Evolutionary conservation across 306 rosid genomes (phyloP).

Genomic region (Lablab purpureus): DNA sequence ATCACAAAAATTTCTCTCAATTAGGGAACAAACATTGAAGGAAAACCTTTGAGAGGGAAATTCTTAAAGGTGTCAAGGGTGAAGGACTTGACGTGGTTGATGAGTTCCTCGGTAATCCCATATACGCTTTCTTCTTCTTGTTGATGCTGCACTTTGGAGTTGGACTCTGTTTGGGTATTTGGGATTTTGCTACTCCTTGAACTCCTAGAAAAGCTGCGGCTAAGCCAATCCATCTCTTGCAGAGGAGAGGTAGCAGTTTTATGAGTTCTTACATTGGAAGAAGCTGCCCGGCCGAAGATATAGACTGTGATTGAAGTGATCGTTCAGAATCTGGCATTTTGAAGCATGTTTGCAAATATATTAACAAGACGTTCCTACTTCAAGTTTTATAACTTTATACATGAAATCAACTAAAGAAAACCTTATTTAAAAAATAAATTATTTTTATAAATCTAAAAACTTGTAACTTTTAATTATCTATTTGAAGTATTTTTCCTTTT

Average conservation of each 20-base stretch:
- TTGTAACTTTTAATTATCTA: too few species aligned
- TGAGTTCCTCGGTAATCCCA: slow-evolving; percentile 72
- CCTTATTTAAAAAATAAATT: too few species aligned
- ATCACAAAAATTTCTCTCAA: neutral
- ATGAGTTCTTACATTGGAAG: neutral
- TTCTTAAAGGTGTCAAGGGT: slow-evolving; percentile 78
- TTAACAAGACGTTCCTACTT: too few species aligned
- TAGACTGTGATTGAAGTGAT: too few species aligned
- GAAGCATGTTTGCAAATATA: too few species aligned
- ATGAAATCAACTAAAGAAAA: too few species aligned
- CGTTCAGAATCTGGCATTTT: too few species aligned
- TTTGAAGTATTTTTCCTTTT: too few species aligned
- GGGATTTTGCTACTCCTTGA: slow-evolving; percentile 41
- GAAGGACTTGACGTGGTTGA: slow-evolving; percentile 69
- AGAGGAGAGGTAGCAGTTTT: neutral
- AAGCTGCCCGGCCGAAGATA: neutral
- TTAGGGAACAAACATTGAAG: neutral
- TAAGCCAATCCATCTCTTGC: slow-evolving; percentile 71
- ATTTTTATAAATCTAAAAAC: too few species aligned
- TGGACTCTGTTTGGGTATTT: slow-evolving; percentile 45
- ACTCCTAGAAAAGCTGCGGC: slow-evolving; percentile 56
- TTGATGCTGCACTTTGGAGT: slow-evolving; percentile 35
- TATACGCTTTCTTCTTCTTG: slow-evolving; percentile 30
- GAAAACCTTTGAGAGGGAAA: slow-evolving; percentile 75
- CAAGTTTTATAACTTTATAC: too few species aligned